Base-by-base conservation (phyloP, 2,329 filamentous ascomycete genomes). In the Colletotrichum sp. region DNA sequence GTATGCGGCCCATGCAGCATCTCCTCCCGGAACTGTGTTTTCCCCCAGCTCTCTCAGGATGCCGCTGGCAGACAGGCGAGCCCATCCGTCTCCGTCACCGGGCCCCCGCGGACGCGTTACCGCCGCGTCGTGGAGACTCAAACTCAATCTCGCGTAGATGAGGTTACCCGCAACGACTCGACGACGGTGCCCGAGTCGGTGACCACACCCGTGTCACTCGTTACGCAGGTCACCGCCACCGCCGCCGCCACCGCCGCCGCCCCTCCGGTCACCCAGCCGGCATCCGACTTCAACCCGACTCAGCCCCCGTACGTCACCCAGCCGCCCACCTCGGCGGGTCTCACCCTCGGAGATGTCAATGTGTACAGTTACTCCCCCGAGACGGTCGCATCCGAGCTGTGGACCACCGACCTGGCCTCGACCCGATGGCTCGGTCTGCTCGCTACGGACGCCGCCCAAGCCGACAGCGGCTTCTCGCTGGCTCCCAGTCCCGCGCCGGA, bases 371-470 rank as follows among this genome's bases (percentile, higher is more conserved):
- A 75, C 73, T 78, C 78, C 13, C 78, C 78, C 21, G 78, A 79
- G 21, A 80, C 78, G 21, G 76, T 80, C 11, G 65, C 77, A 5
- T 79, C 77, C 27, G 81, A 81, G 66, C 74, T 77, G 34, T 78
- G 79, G 69, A 79, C 79, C 11, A 78, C 78, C 6, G 79, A 81
- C 66, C 73, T 80, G 33, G 80, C 79, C 16, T 80, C 79, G n/a
- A 80, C 77, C 18, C 76, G 80, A 29, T 81, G 80, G 80, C 79
- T 81, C 24, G 80, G 80, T 29, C 77, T 81, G 16, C 71, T 81
- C 18, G 80, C 80, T 13, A 78, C 77, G 1, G 80, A 81, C 58
- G 80, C 80, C 7, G 80, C 80, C 13, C 79, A 83, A 63, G 80
- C 81, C 6, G 81, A 81, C 66, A 77, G 77, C 29, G 73, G 76